Base-by-base conservation (phyloP, 768 basidiomycete species). In the Cystobasidium tubakii region DNA sequence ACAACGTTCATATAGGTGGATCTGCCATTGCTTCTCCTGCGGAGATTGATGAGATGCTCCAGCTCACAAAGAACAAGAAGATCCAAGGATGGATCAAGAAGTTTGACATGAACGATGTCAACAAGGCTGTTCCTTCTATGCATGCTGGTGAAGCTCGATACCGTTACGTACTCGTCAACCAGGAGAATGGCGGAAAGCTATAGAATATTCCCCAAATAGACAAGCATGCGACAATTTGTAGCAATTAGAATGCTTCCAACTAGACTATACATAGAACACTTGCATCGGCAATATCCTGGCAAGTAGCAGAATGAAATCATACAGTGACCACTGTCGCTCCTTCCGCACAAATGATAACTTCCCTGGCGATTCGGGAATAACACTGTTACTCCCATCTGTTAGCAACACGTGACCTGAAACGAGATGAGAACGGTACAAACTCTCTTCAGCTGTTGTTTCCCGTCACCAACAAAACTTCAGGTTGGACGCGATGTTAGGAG, bases 61-160 rank as follows among this genome's bases (percentile, higher is more conserved):
- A 86, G 64, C 83, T 89, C 34, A 86, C 86, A 0, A 84, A 83
- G 6, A 82, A 85, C 75, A 85, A 88, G 79, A 81, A 82, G 0
- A 81, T 88, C 75, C 83, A 84, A 77, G 83, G 84, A 13, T 86
- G 84, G 83, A 80, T 84, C 75, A 57, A 76, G 64, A 79, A 79
- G 76, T 69, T 75, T 19, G 63, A 70, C 3, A 50, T 80, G 43
- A 43, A 78, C 57, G 76, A 77, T 64, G 77, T 54, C 53, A 74
- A 75, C 76, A 72, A 57, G 33, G 66, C 63, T 23, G 67, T 82
- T 82, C 66, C 81, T 83, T 80, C 82, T 31, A 81, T 88, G 66
- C 83, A 85, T 78, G 79, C 83, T 43, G 83, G 84, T 76, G 82
- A 82, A 29, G 84, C 85, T 7, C 80, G 86, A 46, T 89, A 87